These are phyloP conservation scores for Russula compacta DNA, from an alignment of 768 basidiomycete species.

Conservation along the genomic window DNA sequence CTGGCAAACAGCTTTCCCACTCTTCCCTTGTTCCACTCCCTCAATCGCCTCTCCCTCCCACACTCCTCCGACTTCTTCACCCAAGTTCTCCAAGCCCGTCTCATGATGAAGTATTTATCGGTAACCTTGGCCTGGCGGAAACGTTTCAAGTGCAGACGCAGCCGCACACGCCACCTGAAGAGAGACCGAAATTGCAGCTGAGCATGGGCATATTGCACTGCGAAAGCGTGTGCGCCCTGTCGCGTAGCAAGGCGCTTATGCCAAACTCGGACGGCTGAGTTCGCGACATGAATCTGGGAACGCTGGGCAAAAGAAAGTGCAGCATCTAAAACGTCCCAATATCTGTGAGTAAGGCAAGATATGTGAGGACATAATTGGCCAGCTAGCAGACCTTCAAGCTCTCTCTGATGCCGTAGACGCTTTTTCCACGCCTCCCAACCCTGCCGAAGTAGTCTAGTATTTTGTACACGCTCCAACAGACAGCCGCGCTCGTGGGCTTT, in stretches of 20 bases:
- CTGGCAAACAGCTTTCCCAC: constrained; percentile 31
- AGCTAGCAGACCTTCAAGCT: constrained; percentile 37
- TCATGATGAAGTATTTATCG: constrained; percentile 40
- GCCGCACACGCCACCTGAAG: constrained; percentile 45
- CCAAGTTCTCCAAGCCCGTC: constrained; percentile 44
- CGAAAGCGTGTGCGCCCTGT: constrained; percentile 39
- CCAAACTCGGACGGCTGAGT: constrained; percentile 39
- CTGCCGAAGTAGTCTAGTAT: constrained; percentile 36
- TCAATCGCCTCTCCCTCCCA: constrained; percentile 36
- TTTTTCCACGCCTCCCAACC: constrained; percentile 44
- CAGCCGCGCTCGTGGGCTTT: constrained; percentile 56
- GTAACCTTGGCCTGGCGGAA: constrained; percentile 47
- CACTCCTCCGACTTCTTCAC: constrained; percentile 36
- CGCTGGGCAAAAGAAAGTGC: constrained; percentile 45
- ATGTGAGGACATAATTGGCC: background rate
- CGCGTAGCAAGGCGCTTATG: constrained; percentile 33
- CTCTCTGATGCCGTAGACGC: constrained; percentile 32
- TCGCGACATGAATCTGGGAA: constrained; percentile 32
- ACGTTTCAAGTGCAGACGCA: constrained; percentile 41
- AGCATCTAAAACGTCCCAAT: background rate
- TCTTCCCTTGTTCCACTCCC: constrained; percentile 34
- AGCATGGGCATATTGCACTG: constrained; percentile 39
- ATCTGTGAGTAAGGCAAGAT: background rate
- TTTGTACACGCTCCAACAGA: constrained; percentile 45
- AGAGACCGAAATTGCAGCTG: constrained; percentile 36